phyloP scores from a whole-genome alignment of 225 moss, liverwort and hornwort genomes.

The Climacium dendroides region DNA sequence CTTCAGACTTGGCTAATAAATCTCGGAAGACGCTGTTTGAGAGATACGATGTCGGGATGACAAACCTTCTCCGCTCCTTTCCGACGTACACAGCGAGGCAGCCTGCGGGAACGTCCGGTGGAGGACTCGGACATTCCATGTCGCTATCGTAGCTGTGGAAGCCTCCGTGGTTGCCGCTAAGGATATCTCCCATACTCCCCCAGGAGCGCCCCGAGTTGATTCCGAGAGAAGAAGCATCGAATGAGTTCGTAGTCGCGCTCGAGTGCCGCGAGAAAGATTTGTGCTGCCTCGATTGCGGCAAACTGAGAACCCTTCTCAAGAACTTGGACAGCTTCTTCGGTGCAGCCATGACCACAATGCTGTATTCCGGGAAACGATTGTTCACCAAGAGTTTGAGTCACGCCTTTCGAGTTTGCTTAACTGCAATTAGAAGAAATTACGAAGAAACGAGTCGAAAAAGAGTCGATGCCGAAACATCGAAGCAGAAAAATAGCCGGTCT shows the following conservation, averaged over 20 bases:
- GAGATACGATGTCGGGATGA: constrained; percentile 67
- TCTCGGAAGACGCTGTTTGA: constrained; percentile 63
- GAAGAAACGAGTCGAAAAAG: neutral
- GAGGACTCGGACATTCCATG: constrained; percentile 20
- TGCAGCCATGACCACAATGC: constrained; percentile 25
- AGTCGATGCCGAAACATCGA: neutral
- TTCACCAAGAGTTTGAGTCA: neutral
- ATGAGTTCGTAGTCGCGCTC: constrained; percentile 34
- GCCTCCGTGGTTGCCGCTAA: neutral
- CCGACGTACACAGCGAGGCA: constrained; percentile 79
- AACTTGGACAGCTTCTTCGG: constrained; percentile 35
- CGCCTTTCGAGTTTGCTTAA: neutral
- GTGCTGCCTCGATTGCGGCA: neutral
- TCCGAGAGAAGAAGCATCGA: constrained; percentile 35
- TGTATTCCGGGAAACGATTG: neutral
- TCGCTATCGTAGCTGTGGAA: constrained; percentile 29
- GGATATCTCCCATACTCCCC: constrained; percentile 29
- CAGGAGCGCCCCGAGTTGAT: constrained; percentile 43
- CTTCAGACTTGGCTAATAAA: constrained; percentile 72
- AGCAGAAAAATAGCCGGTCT: neutral
- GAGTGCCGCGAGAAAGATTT: constrained; percentile 30
- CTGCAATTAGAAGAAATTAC: neutral
- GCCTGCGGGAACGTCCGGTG: constrained; percentile 61
- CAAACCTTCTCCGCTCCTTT: constrained; percentile 63
- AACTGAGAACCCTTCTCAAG: constrained; percentile 5